Evolutionary conservation across 2,329 filamentous ascomycete genomes (phyloP), one percentile per base, ranked within the genome.

Genomic region (Triangularia setosa): DNA sequence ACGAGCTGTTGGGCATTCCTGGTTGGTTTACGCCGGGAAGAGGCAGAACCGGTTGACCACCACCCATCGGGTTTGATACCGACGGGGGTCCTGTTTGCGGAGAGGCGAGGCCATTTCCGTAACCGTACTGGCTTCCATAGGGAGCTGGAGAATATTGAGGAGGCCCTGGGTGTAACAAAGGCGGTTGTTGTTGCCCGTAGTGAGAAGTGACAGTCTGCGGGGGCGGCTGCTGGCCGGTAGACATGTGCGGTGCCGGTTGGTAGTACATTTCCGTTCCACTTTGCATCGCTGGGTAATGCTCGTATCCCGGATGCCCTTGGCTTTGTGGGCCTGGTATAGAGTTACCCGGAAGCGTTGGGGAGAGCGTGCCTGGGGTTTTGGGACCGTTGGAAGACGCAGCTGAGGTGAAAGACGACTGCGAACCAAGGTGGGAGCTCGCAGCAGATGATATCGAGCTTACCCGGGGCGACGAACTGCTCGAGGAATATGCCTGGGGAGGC

Each of bases 261-360:
- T 95, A 93, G 77, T 96, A 95, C 88, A 96, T 91, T 72, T 96
- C 94, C 71, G 87, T 86, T 72, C 85, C 84, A 78, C 90, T 89
- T 80, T 96, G 96, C 93, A 97, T 97, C 78, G 81, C 80, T 72
- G 79, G 73, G 67, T 81, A 81, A 21, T 76, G 76, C 18, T 80
- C 78, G 77, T 80, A 81, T 61, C 74, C 73, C 65, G 74, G 71
- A 67, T 77, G 69, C 58, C 73, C 64, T 61, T 79, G 81, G 40
- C 76, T 72, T 24, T 77, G 73, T 14, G 79, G 75, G 54, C 77
- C 76, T 52, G 78, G 76, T 54, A 83, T 74, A 58, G 77, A 75
- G 59, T 74, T 73, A 68, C 83, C 82, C 56, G 82, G 79, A 61
- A 88, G 84, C 70, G 85, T 88, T 33, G 90, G 88, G 24, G 91